These are phyloP conservation scores for Euryodendron excelsum DNA, from an alignment of 148 eudicot species.

Conservation along the genomic window DNA sequence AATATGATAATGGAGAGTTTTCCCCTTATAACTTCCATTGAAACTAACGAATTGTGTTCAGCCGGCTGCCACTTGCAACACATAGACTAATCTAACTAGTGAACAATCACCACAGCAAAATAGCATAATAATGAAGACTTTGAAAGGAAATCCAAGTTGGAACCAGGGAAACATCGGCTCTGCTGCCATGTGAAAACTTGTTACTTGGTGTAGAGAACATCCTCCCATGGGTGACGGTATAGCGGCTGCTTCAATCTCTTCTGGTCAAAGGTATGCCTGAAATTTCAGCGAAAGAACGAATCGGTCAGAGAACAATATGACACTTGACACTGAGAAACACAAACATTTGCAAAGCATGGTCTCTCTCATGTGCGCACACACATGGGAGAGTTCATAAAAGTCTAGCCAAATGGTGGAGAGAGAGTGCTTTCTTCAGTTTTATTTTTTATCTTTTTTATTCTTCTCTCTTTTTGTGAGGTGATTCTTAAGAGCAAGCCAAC, in stretches of 20 bases:
- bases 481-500: conserved; percentile 18
- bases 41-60: not conserved
- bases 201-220: conserved; percentile 97
- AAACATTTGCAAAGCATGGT: not conserved
- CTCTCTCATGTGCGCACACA: too few relatives aligned
- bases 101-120: conserved; percentile 10
- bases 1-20: not conserved
- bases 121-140: not conserved
- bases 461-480: not conserved
- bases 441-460: too few relatives aligned
- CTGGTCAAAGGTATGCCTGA: conserved; percentile 97
- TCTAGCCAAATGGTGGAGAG: not conserved
- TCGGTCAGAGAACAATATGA: not conserved
- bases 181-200: conserved; percentile 10
- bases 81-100: conserved; percentile 10
- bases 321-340: not conserved
- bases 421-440: not conserved
- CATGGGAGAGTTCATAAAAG: not conserved
- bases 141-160: conserved; percentile 8
- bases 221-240: conserved; percentile 99
- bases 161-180: conserved; percentile 13
- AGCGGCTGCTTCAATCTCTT: conserved; percentile 98
- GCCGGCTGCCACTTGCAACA: not conserved
- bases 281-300: conserved; percentile 8
- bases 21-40: not conserved